Conservation (phyloP, 495 filamentous ascomycete species). For the Lasiosphaeria ovina region DNA sequence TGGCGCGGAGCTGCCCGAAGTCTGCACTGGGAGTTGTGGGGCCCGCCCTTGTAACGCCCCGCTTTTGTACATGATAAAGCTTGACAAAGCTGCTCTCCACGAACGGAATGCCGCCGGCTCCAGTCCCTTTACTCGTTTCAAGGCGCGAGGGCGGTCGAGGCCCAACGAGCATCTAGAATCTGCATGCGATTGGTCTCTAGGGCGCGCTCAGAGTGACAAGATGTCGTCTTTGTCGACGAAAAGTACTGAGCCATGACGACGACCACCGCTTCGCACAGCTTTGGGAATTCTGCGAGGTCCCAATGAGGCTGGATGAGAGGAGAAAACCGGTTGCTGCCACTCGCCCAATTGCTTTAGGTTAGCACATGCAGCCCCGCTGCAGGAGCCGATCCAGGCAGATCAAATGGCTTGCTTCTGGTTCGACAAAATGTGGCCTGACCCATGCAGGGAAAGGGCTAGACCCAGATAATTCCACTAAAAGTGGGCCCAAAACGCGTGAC, state of each 20-base stretch:
- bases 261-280: too few relatives aligned
- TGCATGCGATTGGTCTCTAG: conserved; percentile 7
- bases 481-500: conserved; percentile 25
- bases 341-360: neutral
- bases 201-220: neutral
- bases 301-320: conserved; percentile 1
- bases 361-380: neutral
- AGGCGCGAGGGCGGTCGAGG: too few relatives aligned
- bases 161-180: neutral
- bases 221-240: too few relatives aligned
- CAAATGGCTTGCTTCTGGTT: neutral
- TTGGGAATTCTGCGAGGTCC: neutral
- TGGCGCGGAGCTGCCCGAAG: too few relatives aligned
- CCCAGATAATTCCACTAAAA: neutral
- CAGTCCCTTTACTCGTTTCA: too few relatives aligned
- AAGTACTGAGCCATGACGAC: too few relatives aligned
- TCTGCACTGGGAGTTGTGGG: too few relatives aligned
- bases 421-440: conserved; percentile 23
- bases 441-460: neutral
- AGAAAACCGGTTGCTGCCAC: neutral
- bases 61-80: too few relatives aligned
- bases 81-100: too few relatives aligned
- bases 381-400: too few relatives aligned
- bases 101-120: too few relatives aligned
- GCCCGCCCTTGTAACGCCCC: too few relatives aligned